Evolutionary conservation across 192 early-diverging fungal genomes (phyloP).

Genomic region (Tieghemiomyces parasiticus): DNA sequence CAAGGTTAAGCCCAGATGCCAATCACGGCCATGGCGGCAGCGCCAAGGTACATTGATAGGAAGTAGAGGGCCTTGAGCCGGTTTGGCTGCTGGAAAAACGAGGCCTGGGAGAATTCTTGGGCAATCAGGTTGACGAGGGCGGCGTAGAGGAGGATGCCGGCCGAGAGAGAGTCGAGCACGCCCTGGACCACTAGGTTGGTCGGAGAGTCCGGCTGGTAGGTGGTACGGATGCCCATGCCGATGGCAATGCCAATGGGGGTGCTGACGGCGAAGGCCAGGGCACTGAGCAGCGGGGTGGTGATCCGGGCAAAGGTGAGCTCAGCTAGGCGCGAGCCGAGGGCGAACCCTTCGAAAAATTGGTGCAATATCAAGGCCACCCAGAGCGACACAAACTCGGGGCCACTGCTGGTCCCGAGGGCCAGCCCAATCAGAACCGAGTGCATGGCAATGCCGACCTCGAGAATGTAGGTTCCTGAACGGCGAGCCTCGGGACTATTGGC

Average conservation of each 20-base stretch:
- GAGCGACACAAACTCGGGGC: constrained; percentile 36
- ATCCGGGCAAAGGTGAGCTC: constrained; percentile 21
- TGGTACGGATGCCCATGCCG: constrained; percentile 52
- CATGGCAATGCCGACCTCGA: constrained; percentile 64
- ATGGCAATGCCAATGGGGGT: constrained; percentile 68
- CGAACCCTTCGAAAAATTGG: constrained; percentile 69
- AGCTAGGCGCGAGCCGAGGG: constrained; percentile 55
- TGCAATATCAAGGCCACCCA: constrained; percentile 52
- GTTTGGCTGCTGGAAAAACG: constrained; percentile 15
- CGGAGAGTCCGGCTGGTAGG: constrained; percentile 44
- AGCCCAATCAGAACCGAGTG: constrained; percentile 68
- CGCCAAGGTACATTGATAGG: constrained; percentile 29
- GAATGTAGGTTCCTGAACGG: constrained; percentile 42
- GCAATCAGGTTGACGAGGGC: constrained; percentile 57
- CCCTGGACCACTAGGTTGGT: constrained; percentile 45
- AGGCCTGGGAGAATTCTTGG: constrained; percentile 39
- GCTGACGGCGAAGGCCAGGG: constrained; percentile 43
- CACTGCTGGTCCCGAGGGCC: constrained; percentile 39
- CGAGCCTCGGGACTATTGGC: constrained; percentile 15
- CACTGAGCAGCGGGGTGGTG: constrained; percentile 21
- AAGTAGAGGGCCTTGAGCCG: constrained; percentile 18
- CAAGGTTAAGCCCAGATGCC: constrained; percentile 39
- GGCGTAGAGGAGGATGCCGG: constrained; percentile 69
- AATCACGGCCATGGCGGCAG: constrained; percentile 31
- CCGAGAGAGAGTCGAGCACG: constrained; percentile 58